Evolutionary conservation across 2,329 filamentous ascomycete genomes (phyloP).

Genomic region (Magnaporthiopsis incrustans): DNA sequence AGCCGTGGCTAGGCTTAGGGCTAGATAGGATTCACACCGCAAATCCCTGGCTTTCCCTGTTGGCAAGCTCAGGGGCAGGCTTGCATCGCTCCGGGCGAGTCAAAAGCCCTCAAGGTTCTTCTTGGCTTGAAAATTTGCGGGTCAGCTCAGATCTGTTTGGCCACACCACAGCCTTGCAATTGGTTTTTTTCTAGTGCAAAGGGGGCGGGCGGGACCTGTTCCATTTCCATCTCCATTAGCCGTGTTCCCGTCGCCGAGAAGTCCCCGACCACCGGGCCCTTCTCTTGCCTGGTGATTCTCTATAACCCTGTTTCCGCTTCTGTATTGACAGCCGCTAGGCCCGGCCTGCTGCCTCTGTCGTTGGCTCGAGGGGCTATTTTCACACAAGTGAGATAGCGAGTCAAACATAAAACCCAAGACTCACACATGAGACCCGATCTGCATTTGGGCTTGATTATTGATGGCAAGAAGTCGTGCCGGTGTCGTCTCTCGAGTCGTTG

Average conservation of each 20-base stretch:
- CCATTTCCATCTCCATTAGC: neutral
- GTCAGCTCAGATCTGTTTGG: neutral
- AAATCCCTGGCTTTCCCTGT: neutral
- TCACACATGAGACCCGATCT: neutral
- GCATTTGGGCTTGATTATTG: neutral
- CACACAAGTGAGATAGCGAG: neutral
- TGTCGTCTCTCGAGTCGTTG: neutral
- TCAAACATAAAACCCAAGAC: neutral
- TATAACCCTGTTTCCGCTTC: neutral
- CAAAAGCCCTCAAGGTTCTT: neutral
- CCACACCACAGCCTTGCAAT: neutral
- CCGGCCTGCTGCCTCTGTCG: neutral
- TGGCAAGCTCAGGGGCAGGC: neutral
- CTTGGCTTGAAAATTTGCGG: neutral
- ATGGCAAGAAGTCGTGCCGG: neutral
- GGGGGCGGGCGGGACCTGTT: too few relatives aligned
- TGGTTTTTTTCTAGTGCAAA: neutral
- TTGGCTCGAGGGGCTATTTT: neutral
- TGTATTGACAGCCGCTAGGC: neutral
- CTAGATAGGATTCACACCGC: neutral
- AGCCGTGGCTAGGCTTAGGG: neutral
- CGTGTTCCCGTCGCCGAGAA: neutral
- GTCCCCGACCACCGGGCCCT: neutral
- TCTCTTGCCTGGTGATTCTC: neutral
- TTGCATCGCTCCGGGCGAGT: neutral